phyloP scores from a whole-genome alignment of 306 rosid species.

The Quercus variabilis region DNA sequence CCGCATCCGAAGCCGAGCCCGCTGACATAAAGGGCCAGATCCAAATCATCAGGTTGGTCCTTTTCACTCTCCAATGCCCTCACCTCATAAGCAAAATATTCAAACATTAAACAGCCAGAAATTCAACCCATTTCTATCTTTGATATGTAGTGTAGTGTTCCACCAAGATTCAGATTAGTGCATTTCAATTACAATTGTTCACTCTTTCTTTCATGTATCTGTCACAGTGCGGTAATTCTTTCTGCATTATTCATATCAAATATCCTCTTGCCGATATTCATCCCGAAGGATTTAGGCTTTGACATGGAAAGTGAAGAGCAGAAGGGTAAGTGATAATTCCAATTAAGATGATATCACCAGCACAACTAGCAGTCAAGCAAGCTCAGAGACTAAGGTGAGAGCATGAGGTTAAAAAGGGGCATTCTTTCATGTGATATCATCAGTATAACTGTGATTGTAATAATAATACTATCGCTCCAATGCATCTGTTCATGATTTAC shows the following conservation, averaged over 20 bases:
- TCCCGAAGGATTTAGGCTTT: conserved; percentile 29
- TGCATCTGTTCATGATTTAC: not conserved
- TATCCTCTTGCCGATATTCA: conserved; percentile 47
- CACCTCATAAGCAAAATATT: not conserved
- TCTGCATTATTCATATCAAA: conserved; percentile 36
- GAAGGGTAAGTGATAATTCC: conserved; percentile 24
- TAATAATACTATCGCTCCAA: not conserved
- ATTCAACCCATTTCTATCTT: not conserved
- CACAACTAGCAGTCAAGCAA: not conserved
- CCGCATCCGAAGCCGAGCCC: conserved; percentile 26
- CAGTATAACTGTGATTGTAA: not conserved
- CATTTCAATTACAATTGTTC: not conserved
- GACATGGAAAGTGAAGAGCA: conserved; percentile 31
- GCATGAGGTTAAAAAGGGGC: not conserved
- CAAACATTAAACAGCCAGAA: not conserved
- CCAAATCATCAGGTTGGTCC: conserved; percentile 34
- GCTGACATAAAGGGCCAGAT: conserved; percentile 39
- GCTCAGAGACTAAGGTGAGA: not conserved
- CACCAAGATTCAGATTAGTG: not conserved
- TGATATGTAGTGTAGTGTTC: not conserved
- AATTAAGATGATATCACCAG: not conserved
- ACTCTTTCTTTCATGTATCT: not conserved
- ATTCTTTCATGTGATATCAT: not conserved
- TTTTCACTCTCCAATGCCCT: not conserved
- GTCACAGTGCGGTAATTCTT: conserved; percentile 48